Evolutionary conservation across 1,284 basidiomycete species (phyloP), one percentile per base, ranked within the genome.

Genomic region (Cryptococcus wingfieldii): DNA sequence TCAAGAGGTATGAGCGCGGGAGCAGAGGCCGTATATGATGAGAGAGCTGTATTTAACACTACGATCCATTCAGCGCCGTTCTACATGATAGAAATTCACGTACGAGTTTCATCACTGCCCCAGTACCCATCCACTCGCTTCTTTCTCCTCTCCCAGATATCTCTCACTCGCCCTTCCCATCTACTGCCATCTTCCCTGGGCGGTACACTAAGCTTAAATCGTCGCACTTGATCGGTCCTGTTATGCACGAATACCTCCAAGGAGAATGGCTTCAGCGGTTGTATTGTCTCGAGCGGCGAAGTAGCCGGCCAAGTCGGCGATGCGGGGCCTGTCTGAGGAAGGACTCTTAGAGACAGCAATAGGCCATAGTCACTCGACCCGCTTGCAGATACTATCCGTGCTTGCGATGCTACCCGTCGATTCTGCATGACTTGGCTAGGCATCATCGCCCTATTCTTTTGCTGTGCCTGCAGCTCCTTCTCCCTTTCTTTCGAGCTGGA

Each of bases 161-260:
- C 69, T 19, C 61, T 54, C n/a, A 68, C 54, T 9, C 58, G 55
- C 16, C 47, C 53, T 19, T 78, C 58, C 51, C 38, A 47, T 34
- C 25, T 38, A 8, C 7, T 18, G 14, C 42, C 43, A 13, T 41
- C 77, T 42, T 80, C 80, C 60, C 80, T 73, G 79, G 75, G 80
- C 1, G 87, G 86, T 69, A 84, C 85, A 23, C 82, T 83, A 27
- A 92, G 80, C 71, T 90, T 87, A 65, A 92, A 89, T 57, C 89
- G 75, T 57, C 88, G 79, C 50, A 85, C 85, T 80, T 86, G 84
- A 49, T 83, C 80, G n/a, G 85, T 86, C 71, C 86, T 85, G 69
- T 93, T 94, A 70, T 88, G 90, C 50, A 93, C 88, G 67, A 93
- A 93, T 5, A 93, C 86, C 64, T 94, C 90, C 61, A 93, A 74